Base-by-base conservation (phyloP, 1,284 basidiomycete species). In the Ganoderma multipileum region DNA sequence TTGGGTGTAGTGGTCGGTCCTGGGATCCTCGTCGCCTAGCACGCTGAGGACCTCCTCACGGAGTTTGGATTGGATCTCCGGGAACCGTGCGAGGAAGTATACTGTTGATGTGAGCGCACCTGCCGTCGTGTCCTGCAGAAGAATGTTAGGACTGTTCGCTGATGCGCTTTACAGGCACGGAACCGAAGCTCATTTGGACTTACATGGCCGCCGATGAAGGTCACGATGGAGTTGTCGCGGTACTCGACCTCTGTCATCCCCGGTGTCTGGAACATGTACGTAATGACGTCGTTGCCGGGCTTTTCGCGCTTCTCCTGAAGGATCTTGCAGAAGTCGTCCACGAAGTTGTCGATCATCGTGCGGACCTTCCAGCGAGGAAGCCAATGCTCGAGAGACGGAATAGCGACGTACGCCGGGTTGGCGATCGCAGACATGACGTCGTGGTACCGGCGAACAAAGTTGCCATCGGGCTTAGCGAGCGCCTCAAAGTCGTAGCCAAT, bases 401-500 rank as follows among this genome's bases (percentile, higher is more conserved):
- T 72, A 26, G 79, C 71, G 44, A 81, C 65, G 69, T 78, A 80
- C 6, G 73, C 39, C 2, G 79, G 79, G 54, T 74, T 72, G 20
- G 79, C 75, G 60, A 80, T 79, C 33, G 72, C 74, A 14, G 72
- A 62, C 79, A 81, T 81, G 28, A 81, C 76, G 11, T 72, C 58
- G 71, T 78, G 77, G 70, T 81, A 82, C 57, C 77, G 72, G 28
- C 60, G 66, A 5, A 79, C 79, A 65, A 82, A 82, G 20, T 76
- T 73, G 30, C 69, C 75, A 14, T 79, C 66, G n/a, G 74, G 68
- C 23, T 75, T 69, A 12, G 26, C 70, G 62, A 81, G 75, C 3
- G 80, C 77, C 52, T 80, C 70, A 70, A 81, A 82, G 66, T 82
- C 75, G 67, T 81, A 75, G 1, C 80, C 81, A n/a, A 81, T 72